Evolutionary conservation across 805 yeast species (phyloP).

Genomic region (Yarrowia osloensis): DNA sequence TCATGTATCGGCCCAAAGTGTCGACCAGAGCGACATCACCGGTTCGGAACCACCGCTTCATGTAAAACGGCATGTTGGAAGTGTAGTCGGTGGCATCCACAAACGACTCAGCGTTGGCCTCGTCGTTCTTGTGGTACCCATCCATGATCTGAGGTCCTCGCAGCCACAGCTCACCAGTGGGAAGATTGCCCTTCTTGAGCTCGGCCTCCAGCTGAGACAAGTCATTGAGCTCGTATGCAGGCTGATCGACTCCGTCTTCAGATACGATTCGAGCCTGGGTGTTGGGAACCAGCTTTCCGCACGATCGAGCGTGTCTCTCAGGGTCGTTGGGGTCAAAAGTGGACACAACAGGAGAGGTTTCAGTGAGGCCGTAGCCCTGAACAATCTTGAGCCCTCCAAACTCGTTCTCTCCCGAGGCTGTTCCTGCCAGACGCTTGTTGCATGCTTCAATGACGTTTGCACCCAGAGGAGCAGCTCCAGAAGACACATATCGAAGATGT

Average conservation of each 20-base stretch:
- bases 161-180: constrained; percentile 53
- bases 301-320: constrained; percentile 7
- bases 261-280: constrained; percentile 19
- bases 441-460: constrained; percentile 6
- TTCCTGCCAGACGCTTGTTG: constrained; percentile 27
- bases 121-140: constrained; percentile 52
- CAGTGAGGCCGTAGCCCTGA: constrained; percentile 32
- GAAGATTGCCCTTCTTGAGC: constrained; percentile 14
- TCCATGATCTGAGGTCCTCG: constrained; percentile 58
- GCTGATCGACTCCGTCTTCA: constrained; percentile 28
- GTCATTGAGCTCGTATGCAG: constrained; percentile 32
- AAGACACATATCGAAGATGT: constrained; percentile 46
- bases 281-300: constrained; percentile 22
- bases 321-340: constrained; percentile 11
- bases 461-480: constrained; percentile 52
- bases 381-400: constrained; percentile 31
- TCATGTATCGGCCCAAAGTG: constrained; percentile 50
- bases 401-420: constrained; percentile 20
- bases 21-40: constrained; percentile 60
- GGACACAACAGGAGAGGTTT: constrained; percentile 33
- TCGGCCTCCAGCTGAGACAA: constrained; percentile 2
- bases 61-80: constrained; percentile 18
- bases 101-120: constrained; percentile 51
- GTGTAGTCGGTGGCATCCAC: constrained; percentile 40
- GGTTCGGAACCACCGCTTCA: constrained; percentile 52